Percentiles rank a stretch among this genome's conserved stretches.
phyloP scores from a whole-genome alignment of 2,329 filamentous ascomycete genomes.

The Trichoderma endophyticum region DNA sequence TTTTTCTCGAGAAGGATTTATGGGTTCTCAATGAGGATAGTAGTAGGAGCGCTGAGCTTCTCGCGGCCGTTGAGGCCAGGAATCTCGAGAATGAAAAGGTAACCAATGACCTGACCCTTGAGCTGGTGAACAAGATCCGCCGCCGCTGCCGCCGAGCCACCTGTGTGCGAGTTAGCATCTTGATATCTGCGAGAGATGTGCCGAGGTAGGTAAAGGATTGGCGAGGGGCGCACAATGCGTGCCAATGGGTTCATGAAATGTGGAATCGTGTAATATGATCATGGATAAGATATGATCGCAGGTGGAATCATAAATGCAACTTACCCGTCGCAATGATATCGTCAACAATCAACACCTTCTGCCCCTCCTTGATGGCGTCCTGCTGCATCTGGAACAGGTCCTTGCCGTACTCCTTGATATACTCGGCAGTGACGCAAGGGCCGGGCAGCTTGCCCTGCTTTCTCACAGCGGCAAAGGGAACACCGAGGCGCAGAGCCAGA shows the following conservation, averaged over 20 bases:
- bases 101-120: slow-evolving; percentile 81
- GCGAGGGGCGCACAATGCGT: not conserved
- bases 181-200: not conserved
- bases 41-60: slow-evolving; percentile 75
- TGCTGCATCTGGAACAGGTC: slow-evolving; percentile 96
- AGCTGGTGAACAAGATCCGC: slow-evolving; percentile 82
- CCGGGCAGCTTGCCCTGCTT: slow-evolving; percentile 97
- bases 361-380: slow-evolving; percentile 77
- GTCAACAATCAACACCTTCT: slow-evolving; percentile 90
- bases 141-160: slow-evolving; percentile 86
- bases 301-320: slow-evolving; percentile 30
- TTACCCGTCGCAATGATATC: slow-evolving; percentile 97
- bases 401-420: slow-evolving; percentile 92
- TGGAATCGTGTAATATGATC: not conserved
- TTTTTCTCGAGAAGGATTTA: slow-evolving; percentile 21
- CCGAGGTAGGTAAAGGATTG: not conserved
- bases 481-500: slow-evolving; percentile 76
- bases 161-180: slow-evolving; percentile 44
- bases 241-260: not conserved
- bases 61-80: slow-evolving; percentile 88
- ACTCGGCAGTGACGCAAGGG: slow-evolving; percentile 77
- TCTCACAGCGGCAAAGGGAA: slow-evolving; percentile 86
- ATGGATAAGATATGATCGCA: not conserved
- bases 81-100: slow-evolving; percentile 93
- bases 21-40: slow-evolving; percentile 69